phyloP scores from a whole-genome alignment of 768 basidiomycete genomes.

The Lyophyllum semitale region DNA sequence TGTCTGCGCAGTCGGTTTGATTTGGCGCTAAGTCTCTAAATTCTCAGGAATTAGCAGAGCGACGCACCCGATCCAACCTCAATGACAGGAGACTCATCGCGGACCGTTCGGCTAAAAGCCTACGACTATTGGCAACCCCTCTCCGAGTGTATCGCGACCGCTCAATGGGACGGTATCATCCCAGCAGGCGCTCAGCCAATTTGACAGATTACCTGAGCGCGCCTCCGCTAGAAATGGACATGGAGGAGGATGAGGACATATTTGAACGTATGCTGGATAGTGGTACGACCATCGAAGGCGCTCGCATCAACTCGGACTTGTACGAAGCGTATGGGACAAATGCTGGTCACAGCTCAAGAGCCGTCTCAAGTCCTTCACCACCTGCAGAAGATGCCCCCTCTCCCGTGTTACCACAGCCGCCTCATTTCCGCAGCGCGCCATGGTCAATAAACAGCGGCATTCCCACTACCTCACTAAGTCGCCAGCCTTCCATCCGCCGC shows the following conservation, averaged over 20 bases:
- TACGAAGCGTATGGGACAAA: conserved; percentile 58
- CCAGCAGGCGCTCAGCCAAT: conserved; percentile 41
- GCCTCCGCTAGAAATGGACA: conserved; percentile 56
- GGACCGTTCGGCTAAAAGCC: conserved; percentile 63
- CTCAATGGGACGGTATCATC: conserved; percentile 30
- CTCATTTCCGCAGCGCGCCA: conserved; percentile 27
- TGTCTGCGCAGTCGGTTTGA: background rate
- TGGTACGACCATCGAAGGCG: conserved; percentile 48
- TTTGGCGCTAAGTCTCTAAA: conserved; percentile 3
- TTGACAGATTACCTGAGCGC: conserved; percentile 54
- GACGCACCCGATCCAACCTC: conserved; percentile 53
- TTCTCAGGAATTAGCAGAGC: conserved; percentile 74
- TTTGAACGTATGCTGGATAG: conserved; percentile 46
- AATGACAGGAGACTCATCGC: conserved; percentile 65
- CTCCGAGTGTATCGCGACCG: conserved; percentile 54
- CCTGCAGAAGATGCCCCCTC: conserved; percentile 32
- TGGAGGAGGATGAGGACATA: conserved; percentile 72
- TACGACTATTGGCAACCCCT: conserved; percentile 57
- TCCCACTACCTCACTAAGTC: conserved; percentile 37
- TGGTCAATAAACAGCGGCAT: conserved; percentile 32
- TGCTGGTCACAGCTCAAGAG: conserved; percentile 14
- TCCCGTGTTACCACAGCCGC: conserved; percentile 24
- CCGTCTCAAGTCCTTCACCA: conserved; percentile 33
- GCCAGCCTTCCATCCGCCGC: conserved; percentile 66
- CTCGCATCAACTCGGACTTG: conserved; percentile 58